Evolutionary conservation across 441 rosid genomes (phyloP).

Genomic region (Omphalea diandra): DNA sequence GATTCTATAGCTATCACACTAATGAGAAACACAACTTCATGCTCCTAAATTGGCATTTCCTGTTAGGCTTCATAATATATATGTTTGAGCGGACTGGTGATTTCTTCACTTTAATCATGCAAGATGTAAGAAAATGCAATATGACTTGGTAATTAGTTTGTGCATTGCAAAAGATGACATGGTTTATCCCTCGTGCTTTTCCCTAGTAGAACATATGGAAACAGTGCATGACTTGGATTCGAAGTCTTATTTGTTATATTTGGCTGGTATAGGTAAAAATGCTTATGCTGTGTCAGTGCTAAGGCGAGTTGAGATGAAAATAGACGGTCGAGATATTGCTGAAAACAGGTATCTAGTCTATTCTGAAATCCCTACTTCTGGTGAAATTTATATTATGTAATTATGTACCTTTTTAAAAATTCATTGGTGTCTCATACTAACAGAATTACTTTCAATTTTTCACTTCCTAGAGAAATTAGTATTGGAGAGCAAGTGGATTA

Average conservation of each 20-base stretch:
- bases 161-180: neutral
- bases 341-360: constrained; percentile 52
- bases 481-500: constrained; percentile 84
- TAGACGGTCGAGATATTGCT: constrained; percentile 78
- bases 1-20: neutral
- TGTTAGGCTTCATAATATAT: neutral
- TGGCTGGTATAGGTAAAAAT: constrained; percentile 66
- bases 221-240: neutral
- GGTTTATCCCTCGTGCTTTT: neutral
- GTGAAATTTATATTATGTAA: constrained; percentile 7
- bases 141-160: neutral
- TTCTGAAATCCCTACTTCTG: constrained; percentile 1
- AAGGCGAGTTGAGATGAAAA: constrained; percentile 76
- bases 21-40: neutral
- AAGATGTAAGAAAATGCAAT: neutral
- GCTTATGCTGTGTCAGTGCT: constrained; percentile 90
- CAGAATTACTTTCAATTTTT: neutral
- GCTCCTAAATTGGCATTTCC: constrained; percentile 3
- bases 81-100: neutral
- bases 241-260: constrained; percentile 13
- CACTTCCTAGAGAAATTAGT: constrained; percentile 55
- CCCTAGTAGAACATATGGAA: constrained; percentile 12
- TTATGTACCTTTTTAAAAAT: neutral
- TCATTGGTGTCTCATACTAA: neutral
- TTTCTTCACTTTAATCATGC: neutral